Evolutionary conservation across 768 basidiomycete genomes (phyloP).

Genomic region (Chlorophyllum brunneum): DNA sequence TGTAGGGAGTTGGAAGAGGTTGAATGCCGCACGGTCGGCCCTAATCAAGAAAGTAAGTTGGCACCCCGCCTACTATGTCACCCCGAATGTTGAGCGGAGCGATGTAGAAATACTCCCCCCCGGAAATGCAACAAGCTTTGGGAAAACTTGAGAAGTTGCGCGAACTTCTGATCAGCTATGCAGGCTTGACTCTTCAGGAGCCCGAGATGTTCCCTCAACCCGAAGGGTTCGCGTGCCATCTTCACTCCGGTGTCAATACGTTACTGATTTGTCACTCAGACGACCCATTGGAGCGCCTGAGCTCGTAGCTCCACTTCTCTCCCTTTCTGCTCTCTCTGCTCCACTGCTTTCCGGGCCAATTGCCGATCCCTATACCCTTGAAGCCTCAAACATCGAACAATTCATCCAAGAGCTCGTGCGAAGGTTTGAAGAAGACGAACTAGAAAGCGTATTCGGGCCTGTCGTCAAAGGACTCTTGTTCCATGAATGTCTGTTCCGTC

Average conservation of each 20-base stretch:
- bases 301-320: conserved; percentile 77
- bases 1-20: conserved; percentile 88
- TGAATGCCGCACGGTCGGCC: conserved; percentile 50
- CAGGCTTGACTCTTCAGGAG: conserved; percentile 85
- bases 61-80: neutral
- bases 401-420: conserved; percentile 82
- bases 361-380: conserved; percentile 46
- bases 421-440: conserved; percentile 78
- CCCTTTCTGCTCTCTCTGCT: conserved; percentile 62
- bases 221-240: conserved; percentile 48
- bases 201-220: conserved; percentile 96
- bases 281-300: conserved; percentile 75
- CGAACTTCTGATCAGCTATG: conserved; percentile 84
- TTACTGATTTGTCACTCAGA: conserved; percentile 28
- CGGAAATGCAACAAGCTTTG: conserved; percentile 59
- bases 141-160: conserved; percentile 70
- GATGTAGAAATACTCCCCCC: conserved; percentile 54
- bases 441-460: conserved; percentile 76
- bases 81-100: neutral
- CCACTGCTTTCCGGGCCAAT: conserved; percentile 53
- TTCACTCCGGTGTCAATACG: neutral
- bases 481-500: conserved; percentile 58
- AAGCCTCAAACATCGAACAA: conserved; percentile 64
- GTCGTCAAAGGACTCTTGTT: conserved; percentile 60
- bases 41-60: conserved; percentile 61